Evolutionary conservation across 768 basidiomycete genomes (phyloP).

Genomic region (Rhodosporidiobolus sp.): DNA sequence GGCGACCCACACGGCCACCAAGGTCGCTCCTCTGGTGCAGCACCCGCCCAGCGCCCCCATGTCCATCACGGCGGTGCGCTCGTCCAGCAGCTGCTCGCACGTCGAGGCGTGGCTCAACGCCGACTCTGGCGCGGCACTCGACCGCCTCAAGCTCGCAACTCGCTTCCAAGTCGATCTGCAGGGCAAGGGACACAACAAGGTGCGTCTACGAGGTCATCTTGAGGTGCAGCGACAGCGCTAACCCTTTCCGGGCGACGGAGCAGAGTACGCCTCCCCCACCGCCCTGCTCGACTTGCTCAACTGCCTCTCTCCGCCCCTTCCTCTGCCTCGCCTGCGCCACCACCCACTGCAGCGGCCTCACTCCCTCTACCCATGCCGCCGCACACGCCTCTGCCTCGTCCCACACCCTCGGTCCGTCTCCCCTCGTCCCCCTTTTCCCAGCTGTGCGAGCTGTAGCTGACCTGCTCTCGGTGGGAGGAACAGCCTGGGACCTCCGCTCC

Average conservation of each 20-base stretch:
- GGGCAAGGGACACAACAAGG: neutral
- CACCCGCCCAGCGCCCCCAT: neutral
- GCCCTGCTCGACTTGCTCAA: constrained; percentile 54
- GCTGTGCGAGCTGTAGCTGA: neutral
- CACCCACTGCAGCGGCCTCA: neutral
- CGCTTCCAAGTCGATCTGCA: rapidly evolving
- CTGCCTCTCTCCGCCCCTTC: constrained; percentile 6
- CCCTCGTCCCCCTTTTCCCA: neutral
- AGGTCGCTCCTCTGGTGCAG: no score
- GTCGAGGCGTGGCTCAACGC: neutral
- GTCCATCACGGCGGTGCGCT: no score
- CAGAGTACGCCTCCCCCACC: constrained; percentile 64
- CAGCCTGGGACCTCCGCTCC: constrained; percentile 25
- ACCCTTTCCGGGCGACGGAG: constrained; percentile 47
- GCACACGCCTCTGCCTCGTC: neutral
- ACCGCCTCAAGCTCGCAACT: neutral
- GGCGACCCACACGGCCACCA: neutral
- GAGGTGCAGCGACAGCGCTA: constrained; percentile 59
- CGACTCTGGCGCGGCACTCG: neutral
- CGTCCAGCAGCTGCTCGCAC: neutral
- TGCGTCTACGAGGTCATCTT: constrained; percentile 53
- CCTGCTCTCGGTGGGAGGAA: neutral
- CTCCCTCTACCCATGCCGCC: neutral
- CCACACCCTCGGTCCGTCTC: constrained; percentile 18
- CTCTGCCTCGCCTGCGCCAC: constrained; percentile 20